Base-by-base conservation (phyloP, 305 asterid species). In the Fraxinus baroniana region DNA sequence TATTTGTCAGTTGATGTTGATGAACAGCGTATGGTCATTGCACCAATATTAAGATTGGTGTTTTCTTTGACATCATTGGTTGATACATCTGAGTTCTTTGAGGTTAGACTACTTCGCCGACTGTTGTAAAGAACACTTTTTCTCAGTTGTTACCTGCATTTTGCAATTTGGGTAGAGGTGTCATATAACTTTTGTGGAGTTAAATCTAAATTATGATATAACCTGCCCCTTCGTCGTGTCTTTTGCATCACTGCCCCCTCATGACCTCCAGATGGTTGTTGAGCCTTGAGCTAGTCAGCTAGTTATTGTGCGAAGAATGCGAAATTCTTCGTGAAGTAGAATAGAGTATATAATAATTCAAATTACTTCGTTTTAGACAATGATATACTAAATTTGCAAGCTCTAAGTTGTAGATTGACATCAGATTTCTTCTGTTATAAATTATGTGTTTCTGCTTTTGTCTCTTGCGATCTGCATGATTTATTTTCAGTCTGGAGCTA, bases 1-100 rank as follows among this genome's bases (percentile, higher is more conserved):
- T 87, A 85, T 76, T 83, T 80, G 20, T 85, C 93, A 36, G 87
- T 84, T 74, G 97, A 90, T 87, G 87, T 92, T 84, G 97, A 94
- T 83, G 91, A 91, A 82, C 96, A 88, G 71, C 91, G 90, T 77
- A 87, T 91, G 92, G 93, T 93, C 75, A 86, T 91, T 87, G 94
- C 98, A 87, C 98, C 99, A 64, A 84, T 88, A 35, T 86, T 96
- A 83, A 91, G 98, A 91, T 87, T 92, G 82, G 91, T 91, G 88
- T 92, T 86, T 85, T 94, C 98, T 10, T 84, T 94, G 87, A 94
- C 98, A 52, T 91, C 99, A 74, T 84, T 96, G 88, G 90, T 94
- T 18, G 97, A 96, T 83, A 77, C 94, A 74, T 93, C 98, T 60
- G 98, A 96, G 81, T 91, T 92, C 85, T 91, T 92, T 83, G 97